phyloP scores from a whole-genome alignment of 129 eudicot genomes.

The Flaveria ramosissima region DNA sequence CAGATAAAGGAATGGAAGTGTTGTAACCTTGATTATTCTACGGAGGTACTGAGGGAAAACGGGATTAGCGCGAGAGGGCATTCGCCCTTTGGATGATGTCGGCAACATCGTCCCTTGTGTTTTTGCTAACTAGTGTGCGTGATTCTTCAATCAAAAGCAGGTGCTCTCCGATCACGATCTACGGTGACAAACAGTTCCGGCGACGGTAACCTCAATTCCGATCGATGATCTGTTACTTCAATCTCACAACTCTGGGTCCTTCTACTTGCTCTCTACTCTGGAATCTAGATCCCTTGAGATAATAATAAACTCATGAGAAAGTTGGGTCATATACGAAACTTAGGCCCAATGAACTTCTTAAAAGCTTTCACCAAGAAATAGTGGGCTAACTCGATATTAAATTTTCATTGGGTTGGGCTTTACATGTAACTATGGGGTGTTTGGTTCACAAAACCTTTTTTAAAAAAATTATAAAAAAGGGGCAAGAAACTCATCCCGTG shows the following conservation, averaged over 20 bases:
- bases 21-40: slow-evolving; percentile 77
- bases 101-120: slow-evolving; percentile 68
- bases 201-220: slow-evolving; percentile 22
- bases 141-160: slow-evolving; percentile 22
- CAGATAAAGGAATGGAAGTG: background rate
- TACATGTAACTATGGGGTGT: too few relatives aligned
- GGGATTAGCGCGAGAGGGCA: slow-evolving; percentile 75
- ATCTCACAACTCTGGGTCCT: background rate
- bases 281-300: slow-evolving; percentile 5
- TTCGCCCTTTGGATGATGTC: slow-evolving; percentile 65
- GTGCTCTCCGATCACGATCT: background rate
- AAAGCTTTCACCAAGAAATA: too few relatives aligned
- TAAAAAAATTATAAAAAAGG: too few relatives aligned
- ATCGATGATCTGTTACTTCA: background rate
- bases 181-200: slow-evolving; percentile 10
- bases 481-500: too few relatives aligned
- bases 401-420: background rate
- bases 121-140: slow-evolving; percentile 1
- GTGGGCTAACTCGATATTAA: background rate
- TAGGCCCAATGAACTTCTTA: background rate
- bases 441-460: too few relatives aligned
- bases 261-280: background rate
- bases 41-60: slow-evolving; percentile 86
- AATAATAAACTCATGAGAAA: background rate
- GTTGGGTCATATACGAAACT: slow-evolving; percentile 16